Evolutionary conservation across 352 stramenopile species (phyloP), one percentile per base, ranked within the genome.

Genomic region (Phytopythium cucurbitacearum): DNA sequence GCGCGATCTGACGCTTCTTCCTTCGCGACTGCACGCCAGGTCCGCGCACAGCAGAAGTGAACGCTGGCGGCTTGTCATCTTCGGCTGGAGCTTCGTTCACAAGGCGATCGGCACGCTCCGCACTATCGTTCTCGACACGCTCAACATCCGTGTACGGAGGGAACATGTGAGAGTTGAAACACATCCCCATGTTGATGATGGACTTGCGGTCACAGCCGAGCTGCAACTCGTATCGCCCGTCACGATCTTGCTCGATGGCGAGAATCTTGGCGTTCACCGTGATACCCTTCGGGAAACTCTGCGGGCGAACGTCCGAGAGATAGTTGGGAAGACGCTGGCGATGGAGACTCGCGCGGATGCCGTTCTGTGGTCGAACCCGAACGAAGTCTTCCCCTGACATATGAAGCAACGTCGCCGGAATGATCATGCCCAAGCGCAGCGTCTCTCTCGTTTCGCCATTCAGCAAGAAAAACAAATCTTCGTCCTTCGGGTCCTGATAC

Each of bases 191-290:
- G 49, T 91, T 67, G 43, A 89, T 77, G 13, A 95, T 66, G 11
- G 85, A 88, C 10, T 69, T 71, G 40, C 71, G 64, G 47, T 94
- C 88, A 59, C 83, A 94, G 6, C 81, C 85, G 36, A 95, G 71
- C 38, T 87, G 62, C 13, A 88, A 64, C 56, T 93, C 78, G 53
- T 80, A 94, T 32, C 81, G 77, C 16, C 84, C 81, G 51, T 89
- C 76, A 13, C 71, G 73, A 53, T 95, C 82, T n/a, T 76, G 69
- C 16, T 86, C 62, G 16, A 95, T 76, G 7, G 57, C 51, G 48
- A 95, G 54, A 36, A 95, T 88, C 40, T 91, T 91, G 8, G 83
- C 83, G 42, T 95, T 94, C 35, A 94, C 85, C n/a, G 83, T 93
- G 42, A 93, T 80, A 12, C 84, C 83, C 59, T 91, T 91, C 9